A percentile compares a stretch with the other conserved stretches of the same genome.
Evolutionary conservation across 1,284 basidiomycete genomes (phyloP).

Genomic region (Naganishia sp.): DNA sequence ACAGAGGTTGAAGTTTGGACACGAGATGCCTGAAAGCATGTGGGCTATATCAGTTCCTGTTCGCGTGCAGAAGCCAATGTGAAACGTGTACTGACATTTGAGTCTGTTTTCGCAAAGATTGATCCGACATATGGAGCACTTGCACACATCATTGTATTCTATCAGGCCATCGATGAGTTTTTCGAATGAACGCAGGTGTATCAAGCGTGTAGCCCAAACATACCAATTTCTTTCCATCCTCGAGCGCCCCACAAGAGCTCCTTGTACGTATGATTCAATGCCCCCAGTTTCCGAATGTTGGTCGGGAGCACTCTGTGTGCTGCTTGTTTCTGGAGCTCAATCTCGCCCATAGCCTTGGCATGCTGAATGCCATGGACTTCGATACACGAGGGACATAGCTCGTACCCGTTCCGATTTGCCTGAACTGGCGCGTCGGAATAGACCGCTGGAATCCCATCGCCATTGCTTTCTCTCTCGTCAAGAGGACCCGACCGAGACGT

Average conservation of each 20-base stretch:
- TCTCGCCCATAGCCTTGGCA: conserved; percentile 54
- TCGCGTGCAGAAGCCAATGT: too few relatives aligned
- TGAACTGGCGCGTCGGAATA: background rate
- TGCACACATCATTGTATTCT: conserved; percentile 63
- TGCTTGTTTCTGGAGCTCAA: conserved; percentile 42
- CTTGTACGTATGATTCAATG: conserved; percentile 74
- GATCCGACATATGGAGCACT: conserved; percentile 76
- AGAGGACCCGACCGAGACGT: too few relatives aligned
- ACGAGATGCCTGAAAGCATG: conserved; percentile 60
- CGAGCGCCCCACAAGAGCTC: conserved; percentile 78
- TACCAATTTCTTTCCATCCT: conserved; percentile 84
- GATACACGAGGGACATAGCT: conserved; percentile 77
- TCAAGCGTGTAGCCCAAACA: conserved; percentile 46
- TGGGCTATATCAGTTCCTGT: background rate
- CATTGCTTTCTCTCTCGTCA: background rate
- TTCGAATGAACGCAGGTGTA: background rate
- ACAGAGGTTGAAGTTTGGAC: conserved; percentile 75
- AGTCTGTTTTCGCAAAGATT: conserved; percentile 66
- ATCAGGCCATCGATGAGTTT: background rate
- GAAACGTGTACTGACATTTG: conserved; percentile 61
- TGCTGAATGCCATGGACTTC: conserved; percentile 74
- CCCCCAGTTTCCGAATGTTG: conserved; percentile 51
- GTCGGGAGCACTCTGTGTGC: conserved; percentile 56
- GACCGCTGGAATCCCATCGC: background rate
- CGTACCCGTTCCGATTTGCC: conserved; percentile 63